phyloP scores from a whole-genome alignment of 192 early-diverging fungal species.

The Coemansia sp. region DNA sequence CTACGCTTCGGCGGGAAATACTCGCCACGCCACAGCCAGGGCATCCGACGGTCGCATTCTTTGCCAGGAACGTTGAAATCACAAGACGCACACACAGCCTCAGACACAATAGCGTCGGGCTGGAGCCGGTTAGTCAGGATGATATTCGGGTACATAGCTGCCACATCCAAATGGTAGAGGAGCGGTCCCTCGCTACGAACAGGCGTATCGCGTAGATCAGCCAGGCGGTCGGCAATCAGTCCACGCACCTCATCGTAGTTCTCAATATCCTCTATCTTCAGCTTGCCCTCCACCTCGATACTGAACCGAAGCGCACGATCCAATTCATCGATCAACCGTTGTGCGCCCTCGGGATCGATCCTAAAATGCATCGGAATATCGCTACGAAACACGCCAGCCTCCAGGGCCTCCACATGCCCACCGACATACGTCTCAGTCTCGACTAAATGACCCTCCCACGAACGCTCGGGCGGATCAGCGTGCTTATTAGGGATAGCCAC shows the following conservation, averaged over 20 bases:
- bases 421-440: slow-evolving; percentile 98
- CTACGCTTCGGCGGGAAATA: slow-evolving; percentile 87
- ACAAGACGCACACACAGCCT: slow-evolving; percentile 87
- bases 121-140: slow-evolving; percentile 98
- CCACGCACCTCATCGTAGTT: slow-evolving; percentile 88
- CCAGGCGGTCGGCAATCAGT: slow-evolving; percentile 68
- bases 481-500: slow-evolving; percentile 99
- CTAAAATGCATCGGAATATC: slow-evolving; percentile 90
- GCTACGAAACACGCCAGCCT: slow-evolving; percentile 95
- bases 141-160: slow-evolving; percentile 99
- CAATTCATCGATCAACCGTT: slow-evolving; percentile 88
- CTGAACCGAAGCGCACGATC: slow-evolving; percentile 91
- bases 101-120: slow-evolving; percentile 93
- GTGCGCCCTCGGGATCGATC: slow-evolving; percentile 74
- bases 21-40: slow-evolving; percentile 98
- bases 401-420: slow-evolving; percentile 98
- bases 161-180: slow-evolving; percentile 99
- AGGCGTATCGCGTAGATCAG: slow-evolving; percentile 80
- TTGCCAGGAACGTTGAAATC: slow-evolving; percentile 91
- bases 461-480: slow-evolving; percentile 72
- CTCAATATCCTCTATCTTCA: slow-evolving; percentile 74
- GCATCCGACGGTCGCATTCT: slow-evolving; percentile 90
- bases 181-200: slow-evolving; percentile 78
- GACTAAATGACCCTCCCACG: slow-evolving; percentile 87
- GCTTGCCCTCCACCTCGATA: slow-evolving; percentile 82